Base-by-base conservation (phyloP, 805 yeast genomes). In the Lachancea thermotolerans region DNA sequence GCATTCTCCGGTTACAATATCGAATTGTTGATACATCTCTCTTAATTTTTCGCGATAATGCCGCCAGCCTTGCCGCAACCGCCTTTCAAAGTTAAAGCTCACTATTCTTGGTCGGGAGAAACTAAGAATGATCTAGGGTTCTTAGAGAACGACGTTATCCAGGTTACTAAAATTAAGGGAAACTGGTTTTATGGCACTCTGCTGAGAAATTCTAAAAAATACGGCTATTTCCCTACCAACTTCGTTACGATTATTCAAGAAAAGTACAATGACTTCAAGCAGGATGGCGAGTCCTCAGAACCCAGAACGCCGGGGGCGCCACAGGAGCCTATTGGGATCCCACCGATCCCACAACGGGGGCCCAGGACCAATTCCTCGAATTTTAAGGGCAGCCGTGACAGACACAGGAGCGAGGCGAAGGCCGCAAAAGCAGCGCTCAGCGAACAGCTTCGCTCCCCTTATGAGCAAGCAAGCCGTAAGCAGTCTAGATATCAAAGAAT, bases 41-140 rank as follows among this genome's bases (percentile, higher is more conserved):
- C 7, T 21, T 21, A 21, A 21, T 21, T 21, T 21, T 21, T 21
- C 25, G 25, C 25, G 25, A 21, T 21, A 21, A 46, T 40, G 40
- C 38, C 41, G 27, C 37, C 37, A 30, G 37, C 29, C 18, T 30
- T 39, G 27, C 75, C 75, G 29, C 66, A 68, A 27, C 69, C 76
- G 14, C 95, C 95, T 3, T 86, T 86, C 64, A 73, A 74, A 58
- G 95, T 83, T 29, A 78, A 77, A 58, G 93, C 99, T 9, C 76
- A 77, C 34, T 91, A 85, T 60, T 87, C 96, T 18, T 90, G 96
- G 96, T 82, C 96, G 16, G 98, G 96, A 12, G 89, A 88, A 57
- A 79, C 85, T 56, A 85, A 81, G 45, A 84, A 85, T 38, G 97
- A 93, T 59, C 71, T 93, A 36, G 98, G 98, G 0, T 93, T 93